Percentiles rank a stretch among this genome's conserved stretches.
Evolutionary conservation across 345 rosid species (phyloP).

Genomic region (Acer saccharum): DNA sequence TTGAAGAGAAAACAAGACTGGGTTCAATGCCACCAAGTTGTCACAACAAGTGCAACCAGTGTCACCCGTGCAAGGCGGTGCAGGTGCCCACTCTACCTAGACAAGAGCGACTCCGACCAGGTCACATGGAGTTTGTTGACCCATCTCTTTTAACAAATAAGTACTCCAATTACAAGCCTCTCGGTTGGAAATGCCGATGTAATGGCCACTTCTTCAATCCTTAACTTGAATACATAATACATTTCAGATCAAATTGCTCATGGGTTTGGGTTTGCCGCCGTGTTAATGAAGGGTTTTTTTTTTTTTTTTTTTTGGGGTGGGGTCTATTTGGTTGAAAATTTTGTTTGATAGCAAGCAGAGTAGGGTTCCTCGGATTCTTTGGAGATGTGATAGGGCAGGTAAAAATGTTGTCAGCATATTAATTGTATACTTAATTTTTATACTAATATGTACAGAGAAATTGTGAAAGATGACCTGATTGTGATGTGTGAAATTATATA

Average conservation of each 20-base stretch:
- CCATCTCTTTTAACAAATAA: slow-evolving; percentile 44
- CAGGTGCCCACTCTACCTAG: slow-evolving; percentile 67
- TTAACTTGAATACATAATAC: slow-evolving; percentile 9
- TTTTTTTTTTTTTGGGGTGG: not conserved
- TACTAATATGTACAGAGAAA: not conserved
- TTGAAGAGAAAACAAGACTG: slow-evolving; percentile 72
- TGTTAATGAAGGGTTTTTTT: no score
- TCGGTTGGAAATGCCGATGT: slow-evolving; percentile 92
- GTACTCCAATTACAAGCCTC: slow-evolving; percentile 90
- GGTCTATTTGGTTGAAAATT: not conserved
- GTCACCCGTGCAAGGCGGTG: slow-evolving; percentile 92
- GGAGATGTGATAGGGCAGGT: not conserved
- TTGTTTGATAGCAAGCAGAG: not conserved
- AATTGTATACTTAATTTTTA: not conserved
- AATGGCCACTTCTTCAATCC: slow-evolving; percentile 77
- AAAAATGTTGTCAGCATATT: not conserved
- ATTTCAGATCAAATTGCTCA: not conserved
- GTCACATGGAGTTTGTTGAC: slow-evolving; percentile 30
- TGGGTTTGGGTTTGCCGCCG: not conserved
- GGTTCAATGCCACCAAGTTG: slow-evolving; percentile 95
- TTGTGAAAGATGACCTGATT: not conserved
- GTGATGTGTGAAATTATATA: no score
- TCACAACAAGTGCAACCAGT: slow-evolving; percentile 78
- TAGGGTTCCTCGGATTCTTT: not conserved
- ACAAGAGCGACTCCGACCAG: slow-evolving; percentile 24